Evolutionary conservation across 257 asterid genomes (phyloP).

Genomic region (Jasminum sambac): DNA sequence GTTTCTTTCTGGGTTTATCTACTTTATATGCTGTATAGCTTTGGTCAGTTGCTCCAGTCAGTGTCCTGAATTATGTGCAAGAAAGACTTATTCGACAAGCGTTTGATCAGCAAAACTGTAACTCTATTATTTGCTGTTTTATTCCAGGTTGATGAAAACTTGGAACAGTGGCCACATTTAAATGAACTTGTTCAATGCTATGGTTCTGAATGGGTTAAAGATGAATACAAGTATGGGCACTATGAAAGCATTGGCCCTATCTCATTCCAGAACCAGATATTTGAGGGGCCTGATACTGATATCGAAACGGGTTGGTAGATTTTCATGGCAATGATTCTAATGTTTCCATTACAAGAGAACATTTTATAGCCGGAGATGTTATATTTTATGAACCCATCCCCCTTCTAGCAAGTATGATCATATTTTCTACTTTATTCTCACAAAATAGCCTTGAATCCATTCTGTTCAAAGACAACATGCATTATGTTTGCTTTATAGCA

Average conservation of each 20-base stretch:
- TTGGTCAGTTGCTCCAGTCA: constrained; percentile 11
- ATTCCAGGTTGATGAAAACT: constrained; percentile 76
- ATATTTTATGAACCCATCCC: constrained; percentile 17
- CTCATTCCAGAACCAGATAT: constrained; percentile 76
- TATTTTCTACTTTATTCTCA: not conserved
- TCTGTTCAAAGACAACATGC: not conserved
- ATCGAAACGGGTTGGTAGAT: constrained; percentile 74
- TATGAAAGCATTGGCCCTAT: constrained; percentile 74
- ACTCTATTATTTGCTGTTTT: constrained; percentile 8
- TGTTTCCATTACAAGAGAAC: constrained; percentile 16
- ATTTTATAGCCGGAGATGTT: not conserved
- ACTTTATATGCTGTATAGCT: constrained; percentile 21
- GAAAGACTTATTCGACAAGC: constrained; percentile 17
- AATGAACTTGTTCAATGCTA: constrained; percentile 95
- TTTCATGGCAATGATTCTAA: not conserved
- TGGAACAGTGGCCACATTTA: constrained; percentile 99
- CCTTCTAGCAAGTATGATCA: constrained; percentile 22
- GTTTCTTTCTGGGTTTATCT: constrained; percentile 8
- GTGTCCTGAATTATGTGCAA: constrained; percentile 6
- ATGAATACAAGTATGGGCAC: constrained; percentile 88
- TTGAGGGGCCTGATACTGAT: constrained; percentile 95
- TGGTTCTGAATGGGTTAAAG: constrained; percentile 89
- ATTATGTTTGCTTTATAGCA: constrained; percentile 1
- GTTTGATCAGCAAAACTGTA: constrained; percentile 7
- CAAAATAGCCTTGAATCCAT: constrained; percentile 2